Conservation (phyloP, 2,329 filamentous ascomycete species). For the Massarina eburnea region DNA sequence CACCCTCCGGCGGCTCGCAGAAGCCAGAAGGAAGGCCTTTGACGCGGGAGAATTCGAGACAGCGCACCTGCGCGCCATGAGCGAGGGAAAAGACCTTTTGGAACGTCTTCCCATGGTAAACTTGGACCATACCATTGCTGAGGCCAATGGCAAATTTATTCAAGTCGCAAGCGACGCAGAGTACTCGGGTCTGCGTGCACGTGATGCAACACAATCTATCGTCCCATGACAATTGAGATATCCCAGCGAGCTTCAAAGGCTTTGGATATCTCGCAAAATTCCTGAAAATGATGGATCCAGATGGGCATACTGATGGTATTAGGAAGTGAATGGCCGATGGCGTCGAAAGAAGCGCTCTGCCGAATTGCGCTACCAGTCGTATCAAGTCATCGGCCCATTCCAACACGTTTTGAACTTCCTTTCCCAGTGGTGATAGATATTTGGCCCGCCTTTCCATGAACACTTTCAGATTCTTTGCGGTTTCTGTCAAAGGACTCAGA, state of each 20-base stretch:
- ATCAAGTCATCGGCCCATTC: neutral
- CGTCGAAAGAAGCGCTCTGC: neutral
- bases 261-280: neutral
- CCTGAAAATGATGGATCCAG: neutral
- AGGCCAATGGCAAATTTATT: neutral
- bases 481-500: neutral
- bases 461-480: conserved; percentile 5
- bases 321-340: neutral
- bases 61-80: neutral
- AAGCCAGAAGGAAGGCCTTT: neutral
- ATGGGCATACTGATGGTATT: neutral
- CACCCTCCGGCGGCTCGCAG: neutral
- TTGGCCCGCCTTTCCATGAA: conserved; percentile 3
- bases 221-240: neutral
- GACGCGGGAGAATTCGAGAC: neutral
- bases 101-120: neutral
- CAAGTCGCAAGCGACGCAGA: neutral
- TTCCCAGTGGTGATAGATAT: neutral
- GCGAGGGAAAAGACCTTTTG: neutral
- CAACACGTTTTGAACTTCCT: neutral
- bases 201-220: neutral
- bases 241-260: neutral
- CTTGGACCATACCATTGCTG: neutral
- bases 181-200: neutral
- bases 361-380: neutral